Evolutionary conservation across 1,284 basidiomycete species (phyloP), one percentile per base, ranked within the genome.

Genomic region (Hemileia vastatrix): DNA sequence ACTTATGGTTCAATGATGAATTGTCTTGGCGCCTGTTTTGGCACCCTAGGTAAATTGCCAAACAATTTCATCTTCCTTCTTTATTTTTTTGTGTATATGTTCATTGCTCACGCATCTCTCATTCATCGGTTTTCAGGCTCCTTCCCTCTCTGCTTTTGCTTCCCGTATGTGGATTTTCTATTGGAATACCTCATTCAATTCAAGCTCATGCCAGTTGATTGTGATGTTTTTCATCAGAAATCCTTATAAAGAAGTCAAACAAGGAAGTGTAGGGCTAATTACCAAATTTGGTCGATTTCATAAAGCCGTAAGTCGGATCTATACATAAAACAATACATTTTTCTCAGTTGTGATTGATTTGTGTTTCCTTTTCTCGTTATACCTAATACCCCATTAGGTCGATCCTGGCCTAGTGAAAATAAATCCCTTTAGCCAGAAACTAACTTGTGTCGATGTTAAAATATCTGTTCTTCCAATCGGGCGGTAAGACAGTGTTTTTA

Each of bases 341-440:
- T n/a, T n/a, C n/a, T n/a, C n/a, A n/a, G n/a, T n/a, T n/a, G n/a
- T n/a, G n/a, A n/a, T n/a, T n/a, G n/a, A n/a, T n/a, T n/a, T n/a
- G n/a, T n/a, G n/a, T n/a, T n/a, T n/a, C 23, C 2, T 27, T 15
- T 51, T 51, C 23, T 6, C 44, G 6, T 2, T 47, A 5, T 1
- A 18, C 18, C 23, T 6, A 72, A 27, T 24, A 19, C 24, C 2
- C 9, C 31, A n/a, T 51, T 85, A 87, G 4, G 91, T 94, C 67
- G 92, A 96, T 75, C 92, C 92, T 0, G 92, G 92, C 68, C 82
- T 96, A 21, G 86, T 87, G 57, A 84, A 90, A 71, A 85, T 96
- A 76, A 96, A 97, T 74, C 88, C 93, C 63, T 94, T 90, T 80
- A 88, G 88, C 6, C 23, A 51, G 5, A 11, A 51, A 51, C 31